These are phyloP conservation scores for Pharnaceum exiguum DNA, from an alignment of 148 eudicot genomes.

Conservation along the genomic window DNA sequence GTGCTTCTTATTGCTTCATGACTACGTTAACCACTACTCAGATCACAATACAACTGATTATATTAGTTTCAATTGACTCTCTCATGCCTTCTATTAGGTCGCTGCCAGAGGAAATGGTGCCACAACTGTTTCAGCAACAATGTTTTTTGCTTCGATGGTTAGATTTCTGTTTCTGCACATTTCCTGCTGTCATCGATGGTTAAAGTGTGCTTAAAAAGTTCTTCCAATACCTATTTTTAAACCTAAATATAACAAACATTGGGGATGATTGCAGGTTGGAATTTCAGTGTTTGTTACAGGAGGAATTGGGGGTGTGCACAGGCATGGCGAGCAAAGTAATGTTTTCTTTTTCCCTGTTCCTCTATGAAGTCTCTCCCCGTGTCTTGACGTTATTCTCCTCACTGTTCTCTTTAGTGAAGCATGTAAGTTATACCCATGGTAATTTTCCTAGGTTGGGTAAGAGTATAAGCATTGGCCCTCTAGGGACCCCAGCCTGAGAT, in stretches of 20 bases:
- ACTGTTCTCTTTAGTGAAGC: no score
- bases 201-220: neutral
- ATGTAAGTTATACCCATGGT: no score
- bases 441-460: no score
- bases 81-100: slow-evolving; percentile 42
- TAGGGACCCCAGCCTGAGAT: no score
- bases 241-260: slow-evolving; percentile 10
- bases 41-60: neutral
- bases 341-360: neutral
- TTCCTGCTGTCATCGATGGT: no score
- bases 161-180: neutral
- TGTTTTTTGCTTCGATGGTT: slow-evolving; percentile 90
- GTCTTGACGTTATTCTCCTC: no score
- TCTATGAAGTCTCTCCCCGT: neutral
- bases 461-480: no score
- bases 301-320: slow-evolving; percentile 96
- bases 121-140: slow-evolving; percentile 95
- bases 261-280: slow-evolving; percentile 62
- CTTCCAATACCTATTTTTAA: neutral
- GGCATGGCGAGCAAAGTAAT: slow-evolving; percentile 85
- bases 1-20: no score
- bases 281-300: slow-evolving; percentile 91
- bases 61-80: neutral
- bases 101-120: slow-evolving; percentile 83
- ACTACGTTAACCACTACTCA: no score